Evolutionary conservation across 2,329 filamentous ascomycete genomes (phyloP), one percentile per base, ranked within the genome.

Genomic region (Rhynchosporium secalis): DNA sequence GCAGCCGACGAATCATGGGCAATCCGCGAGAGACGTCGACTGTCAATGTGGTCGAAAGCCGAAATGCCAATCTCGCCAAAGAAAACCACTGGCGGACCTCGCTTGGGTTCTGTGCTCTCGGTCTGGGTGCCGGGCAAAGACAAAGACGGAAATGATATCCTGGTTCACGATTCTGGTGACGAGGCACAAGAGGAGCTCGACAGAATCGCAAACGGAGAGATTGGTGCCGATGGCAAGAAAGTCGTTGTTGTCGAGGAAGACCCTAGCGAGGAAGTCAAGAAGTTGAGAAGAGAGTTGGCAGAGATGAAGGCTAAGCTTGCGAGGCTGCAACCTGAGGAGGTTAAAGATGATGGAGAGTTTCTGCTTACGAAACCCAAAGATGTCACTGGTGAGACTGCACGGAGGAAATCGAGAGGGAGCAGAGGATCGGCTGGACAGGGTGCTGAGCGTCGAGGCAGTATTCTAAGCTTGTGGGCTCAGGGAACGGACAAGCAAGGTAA

Each of bases 1-100:
- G 46, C 55, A 12, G 57, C 63, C 3, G 63, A 67, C 28, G 68
- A 67, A 15, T 60, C 56, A 45, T 70, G 68, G 68, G 66, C 65
- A 4, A 58, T 60, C 49, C 59, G 58, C 8, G 66, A 70, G 47
- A 62, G 65, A 4, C 63, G 68, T 10, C 64, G 66, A 4, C 55
- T 57, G 5, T 65, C 61, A 13, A 59, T 65, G n/a, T 69, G 59
- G 58, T 55, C 58, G 13, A 62, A 63, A 26, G 56, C 62, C 41
- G 65, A 67, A 45, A 58, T 62, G 43, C 47, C 61, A 28, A 57
- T 46, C 36, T 31, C 46, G 15, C 26, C 43, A 3, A 58, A 51
- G 48, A 47, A 31, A 4, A 31, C 49, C 8, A 29, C 29, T 5
- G 56, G 38, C 13, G 36, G n/a, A 12, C 40, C 28, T 4, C 57